A percentile compares a stretch with the other conserved stretches of the same genome.
phyloP scores from a whole-genome alignment of 345 rosid genomes.

The Stellera chamaejasme region DNA sequence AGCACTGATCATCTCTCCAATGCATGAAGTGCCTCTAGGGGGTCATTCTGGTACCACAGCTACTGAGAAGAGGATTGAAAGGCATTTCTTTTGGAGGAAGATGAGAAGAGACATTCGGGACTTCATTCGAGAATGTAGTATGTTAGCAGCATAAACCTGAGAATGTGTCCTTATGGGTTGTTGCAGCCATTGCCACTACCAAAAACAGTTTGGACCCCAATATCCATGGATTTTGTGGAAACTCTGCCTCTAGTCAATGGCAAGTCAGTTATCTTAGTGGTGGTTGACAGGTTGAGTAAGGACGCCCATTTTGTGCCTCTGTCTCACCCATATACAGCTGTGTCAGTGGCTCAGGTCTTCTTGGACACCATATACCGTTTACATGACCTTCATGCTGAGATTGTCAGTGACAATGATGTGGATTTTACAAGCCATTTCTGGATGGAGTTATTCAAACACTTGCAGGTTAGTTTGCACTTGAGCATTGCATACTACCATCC shows the following conservation, averaged over 20 bases:
- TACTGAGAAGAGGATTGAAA: no score
- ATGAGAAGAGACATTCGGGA: background rate
- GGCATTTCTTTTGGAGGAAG: background rate
- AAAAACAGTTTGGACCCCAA: background rate
- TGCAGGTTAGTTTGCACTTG: no score
- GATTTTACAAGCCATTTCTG: no score
- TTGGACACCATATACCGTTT: background rate
- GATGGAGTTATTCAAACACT: no score
- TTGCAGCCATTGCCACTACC: background rate
- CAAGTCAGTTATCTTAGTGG: background rate
- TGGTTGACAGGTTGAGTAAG: background rate
- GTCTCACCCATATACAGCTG: background rate
- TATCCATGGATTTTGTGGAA: background rate
- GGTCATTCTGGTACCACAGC: background rate
- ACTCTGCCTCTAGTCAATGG: background rate
- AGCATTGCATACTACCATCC: no score
- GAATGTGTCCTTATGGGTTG: background rate
- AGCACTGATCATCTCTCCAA: background rate
- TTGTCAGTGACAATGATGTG: no score
- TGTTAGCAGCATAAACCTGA: background rate
- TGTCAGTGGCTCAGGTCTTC: background rate
- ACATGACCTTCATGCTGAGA: background rate
- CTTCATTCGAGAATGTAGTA: background rate
- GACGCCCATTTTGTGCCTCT: background rate
- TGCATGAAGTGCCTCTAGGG: background rate